Evolutionary conservation across 2,329 filamentous ascomycete genomes (phyloP), one percentile per base, ranked within the genome.

Genomic region (Aspergillus sp.): DNA sequence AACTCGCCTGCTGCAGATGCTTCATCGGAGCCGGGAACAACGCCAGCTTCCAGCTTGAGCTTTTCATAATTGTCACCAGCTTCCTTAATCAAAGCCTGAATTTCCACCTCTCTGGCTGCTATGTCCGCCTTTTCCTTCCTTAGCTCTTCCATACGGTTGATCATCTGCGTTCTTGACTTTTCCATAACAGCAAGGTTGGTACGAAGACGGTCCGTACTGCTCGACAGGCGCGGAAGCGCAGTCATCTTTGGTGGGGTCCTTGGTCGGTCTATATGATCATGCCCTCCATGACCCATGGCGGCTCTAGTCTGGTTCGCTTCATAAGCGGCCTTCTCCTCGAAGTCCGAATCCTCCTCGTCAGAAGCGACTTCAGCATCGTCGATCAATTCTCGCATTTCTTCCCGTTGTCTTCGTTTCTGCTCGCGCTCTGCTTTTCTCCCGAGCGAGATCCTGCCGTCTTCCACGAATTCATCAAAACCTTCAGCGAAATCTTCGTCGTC

Each of bases 401-500:
- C 79, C 29, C 86, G 80, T 29, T 86, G 80, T 40, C 77, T 78
- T 45, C 74, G 76, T 42, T 78, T 66, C 41, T 77, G 83, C 55
- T 88, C 86, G 19, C 79, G 80, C 66, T 93, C 87, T 0, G 88
- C 88, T 50, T 85, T 86, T 51, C 78, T 81, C 32, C 89, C 88
- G 0, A 96, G 74, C 1, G 86, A 80, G 7, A 96, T 79, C 5
- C 81, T 80, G 6, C 86, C 88, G 61, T 95, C 88, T 36, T 93
- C 86, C 6, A 93, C 87, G 57, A 87, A 95, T 46, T 91, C 85
- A 50, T 97, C 91, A 57, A 94, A 97, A 0, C 89, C 90, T 69
- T 97, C 93, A 34, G 86, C 87, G 0, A 96, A 78, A 59, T 97
- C 88, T 62, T 97, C 91, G 57, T 97, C 91, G 32, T 96, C 89